phyloP scores from a whole-genome alignment of 352 stramenopile genomes.

The Phytopythium oedochilum region DNA sequence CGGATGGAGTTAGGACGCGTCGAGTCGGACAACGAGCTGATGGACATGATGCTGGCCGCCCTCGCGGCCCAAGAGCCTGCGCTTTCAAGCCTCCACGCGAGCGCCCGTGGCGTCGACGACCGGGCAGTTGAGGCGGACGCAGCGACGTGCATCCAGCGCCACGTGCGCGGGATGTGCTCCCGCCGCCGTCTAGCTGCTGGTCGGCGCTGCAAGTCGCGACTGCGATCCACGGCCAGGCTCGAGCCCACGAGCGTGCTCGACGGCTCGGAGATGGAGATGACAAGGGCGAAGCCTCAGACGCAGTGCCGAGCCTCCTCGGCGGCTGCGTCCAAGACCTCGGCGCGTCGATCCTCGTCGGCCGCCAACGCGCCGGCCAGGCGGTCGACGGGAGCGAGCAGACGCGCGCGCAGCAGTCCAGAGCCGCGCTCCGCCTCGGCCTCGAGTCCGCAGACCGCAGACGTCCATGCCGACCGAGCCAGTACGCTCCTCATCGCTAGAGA shows the following conservation, averaged over 20 bases:
- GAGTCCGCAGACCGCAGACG: not conserved
- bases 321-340: no score
- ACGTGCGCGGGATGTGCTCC: constrained; percentile 12
- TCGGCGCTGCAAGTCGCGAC: not conserved
- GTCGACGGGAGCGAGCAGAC: not conserved
- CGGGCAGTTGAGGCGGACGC: constrained; percentile 8
- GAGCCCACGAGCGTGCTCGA: not conserved
- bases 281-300: not conserved
- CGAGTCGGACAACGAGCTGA: constrained; percentile 32
- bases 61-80: constrained; percentile 5
- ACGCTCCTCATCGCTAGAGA: no score
- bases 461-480: not conserved
- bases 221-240: not conserved
- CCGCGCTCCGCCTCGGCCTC: not conserved
- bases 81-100: not conserved
- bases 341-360: no score
- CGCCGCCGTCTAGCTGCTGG: not conserved
- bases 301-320: no score
- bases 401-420: not conserved
- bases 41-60: constrained; percentile 36
- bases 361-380: not conserved
- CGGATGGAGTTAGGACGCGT: constrained; percentile 5
- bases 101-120: no score
- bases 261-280: not conserved
- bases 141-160: constrained; percentile 23